A percentile compares a stretch with the other conserved stretches of the same genome.
These are phyloP conservation scores for Mallotus nudiflorus DNA, from an alignment of 345 rosid species.

Conservation along the genomic window DNA sequence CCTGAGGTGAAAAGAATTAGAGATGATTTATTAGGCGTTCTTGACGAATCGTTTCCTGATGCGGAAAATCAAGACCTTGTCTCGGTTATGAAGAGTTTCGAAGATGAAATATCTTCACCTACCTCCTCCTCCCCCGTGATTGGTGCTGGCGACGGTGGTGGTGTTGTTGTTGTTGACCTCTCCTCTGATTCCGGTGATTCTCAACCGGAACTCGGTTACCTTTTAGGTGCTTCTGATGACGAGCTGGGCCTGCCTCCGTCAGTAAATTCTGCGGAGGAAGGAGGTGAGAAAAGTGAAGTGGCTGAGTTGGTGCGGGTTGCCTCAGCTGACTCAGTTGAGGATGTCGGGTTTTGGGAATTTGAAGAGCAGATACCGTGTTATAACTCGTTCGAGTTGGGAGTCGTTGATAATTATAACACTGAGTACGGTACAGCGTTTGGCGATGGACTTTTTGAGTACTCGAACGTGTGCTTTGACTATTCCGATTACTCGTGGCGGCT, in stretches of 20 bases:
- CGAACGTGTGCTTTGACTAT: slow-evolving; percentile 35
- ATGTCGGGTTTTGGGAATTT: slow-evolving; percentile 39
- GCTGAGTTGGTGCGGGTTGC: slow-evolving; percentile 30
- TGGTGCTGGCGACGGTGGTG: too few relatives aligned
- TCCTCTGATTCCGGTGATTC: slow-evolving; percentile 47
- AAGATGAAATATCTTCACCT: slow-evolving; percentile 21
- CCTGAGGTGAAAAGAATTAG: slow-evolving; percentile 47
- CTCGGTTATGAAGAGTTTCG: slow-evolving; percentile 32
- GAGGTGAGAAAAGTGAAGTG: slow-evolving; percentile 6
- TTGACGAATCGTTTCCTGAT: slow-evolving; percentile 23
- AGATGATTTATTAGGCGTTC: slow-evolving; percentile 40
- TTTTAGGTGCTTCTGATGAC: slow-evolving; percentile 33
- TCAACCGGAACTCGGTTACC: slow-evolving; percentile 28
- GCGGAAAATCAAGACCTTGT: slow-evolving; percentile 24
- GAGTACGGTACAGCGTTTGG: slow-evolving; percentile 33
- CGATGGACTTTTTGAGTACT: slow-evolving; percentile 43
- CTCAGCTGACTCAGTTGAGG: slow-evolving; percentile 26
- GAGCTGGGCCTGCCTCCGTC: slow-evolving; percentile 32
- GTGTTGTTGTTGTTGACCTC: slow-evolving; percentile 13
- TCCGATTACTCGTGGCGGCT: slow-evolving; percentile 33
- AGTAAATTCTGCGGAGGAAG: background rate
- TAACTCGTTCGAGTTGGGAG: slow-evolving; percentile 39
- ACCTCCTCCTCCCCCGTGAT: slow-evolving; percentile 6
- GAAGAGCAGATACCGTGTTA: slow-evolving; percentile 36
- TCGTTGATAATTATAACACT: background rate